Percentiles rank a stretch among this genome's conserved stretches.
Conservation (phyloP, 2,329 filamentous ascomycete genomes). For the Colletotrichum magnum region DNA sequence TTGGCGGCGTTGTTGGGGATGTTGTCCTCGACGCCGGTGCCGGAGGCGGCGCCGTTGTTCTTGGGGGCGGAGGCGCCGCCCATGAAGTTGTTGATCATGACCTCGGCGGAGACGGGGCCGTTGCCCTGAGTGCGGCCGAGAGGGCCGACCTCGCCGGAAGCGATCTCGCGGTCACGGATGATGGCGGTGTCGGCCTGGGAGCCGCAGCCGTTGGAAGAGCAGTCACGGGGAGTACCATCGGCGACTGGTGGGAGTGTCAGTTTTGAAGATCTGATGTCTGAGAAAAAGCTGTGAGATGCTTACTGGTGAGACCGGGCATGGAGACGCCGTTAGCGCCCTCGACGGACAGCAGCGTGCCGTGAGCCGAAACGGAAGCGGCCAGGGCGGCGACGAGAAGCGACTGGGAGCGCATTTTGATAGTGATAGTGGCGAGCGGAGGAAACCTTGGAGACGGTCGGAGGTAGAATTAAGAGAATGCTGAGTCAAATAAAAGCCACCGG, state of each 20-base stretch:
- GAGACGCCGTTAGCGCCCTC: constrained; percentile 72
- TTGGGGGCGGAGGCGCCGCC: constrained; percentile 55
- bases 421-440: constrained; percentile 28
- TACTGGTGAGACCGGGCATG: constrained; percentile 69
- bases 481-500: constrained; percentile 33
- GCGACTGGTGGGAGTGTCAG: constrained; percentile 57
- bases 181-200: constrained; percentile 80
- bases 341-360: constrained; percentile 70
- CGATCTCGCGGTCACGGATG: constrained; percentile 73
- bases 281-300: constrained; percentile 7
- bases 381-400: constrained; percentile 56
- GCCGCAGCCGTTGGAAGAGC: constrained; percentile 71
- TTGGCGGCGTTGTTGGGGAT: constrained; percentile 48
- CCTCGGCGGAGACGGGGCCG: constrained; percentile 70
- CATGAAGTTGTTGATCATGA: constrained; percentile 74
- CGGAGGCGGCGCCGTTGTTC: constrained; percentile 55
- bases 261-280: neutral
- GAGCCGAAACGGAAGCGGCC: constrained; percentile 61
- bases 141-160: constrained; percentile 64
- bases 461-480: constrained; percentile 24
- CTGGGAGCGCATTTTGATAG: constrained; percentile 42
- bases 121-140: constrained; percentile 75
- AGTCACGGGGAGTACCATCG: constrained; percentile 79
- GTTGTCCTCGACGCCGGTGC: constrained; percentile 60
- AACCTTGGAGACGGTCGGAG: constrained; percentile 22